Conservation (phyloP, 331 rosid species). For the Malus hybrid region DNA sequence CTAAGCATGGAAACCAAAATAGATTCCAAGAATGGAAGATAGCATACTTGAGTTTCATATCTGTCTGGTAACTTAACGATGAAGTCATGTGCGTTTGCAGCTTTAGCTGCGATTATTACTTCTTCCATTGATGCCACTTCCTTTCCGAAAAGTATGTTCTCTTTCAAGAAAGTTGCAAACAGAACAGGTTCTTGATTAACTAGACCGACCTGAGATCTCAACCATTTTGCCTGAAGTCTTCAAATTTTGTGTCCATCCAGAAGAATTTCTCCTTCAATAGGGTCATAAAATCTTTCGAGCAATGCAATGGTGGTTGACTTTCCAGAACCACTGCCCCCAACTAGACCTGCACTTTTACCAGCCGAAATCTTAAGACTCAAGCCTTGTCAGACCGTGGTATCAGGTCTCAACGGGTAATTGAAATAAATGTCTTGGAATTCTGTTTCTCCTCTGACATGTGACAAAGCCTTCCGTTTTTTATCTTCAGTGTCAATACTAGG, state of each 20-base stretch:
- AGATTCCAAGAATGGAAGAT: background rate
- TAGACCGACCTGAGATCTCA: constrained; percentile 75
- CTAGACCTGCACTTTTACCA: constrained; percentile 69
- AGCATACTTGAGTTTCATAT: constrained; percentile 86
- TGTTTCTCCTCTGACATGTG: constrained; percentile 73
- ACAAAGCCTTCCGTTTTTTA: constrained; percentile 66
- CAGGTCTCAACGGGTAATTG: constrained; percentile 73
- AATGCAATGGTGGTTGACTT: constrained; percentile 77
- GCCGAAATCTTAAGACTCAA: constrained; percentile 59
- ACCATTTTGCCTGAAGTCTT: constrained; percentile 75
- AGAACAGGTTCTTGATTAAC: constrained; percentile 94
- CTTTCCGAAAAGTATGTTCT: constrained; percentile 77
- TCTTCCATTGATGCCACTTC: constrained; percentile 80
- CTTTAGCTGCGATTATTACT: constrained; percentile 63
- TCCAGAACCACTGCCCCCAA: constrained; percentile 89
- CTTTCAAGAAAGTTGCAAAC: constrained; percentile 79
- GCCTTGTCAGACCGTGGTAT: constrained; percentile 54
- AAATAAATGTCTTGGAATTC: constrained; percentile 51
- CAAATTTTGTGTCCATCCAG: constrained; percentile 72
- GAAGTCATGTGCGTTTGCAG: constrained; percentile 90
- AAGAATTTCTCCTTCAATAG: constrained; percentile 61
- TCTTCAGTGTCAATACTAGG: constrained; percentile 70
- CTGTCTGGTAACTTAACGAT: constrained; percentile 66
- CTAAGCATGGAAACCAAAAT: background rate
- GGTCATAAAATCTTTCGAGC: constrained; percentile 89